phyloP scores from a whole-genome alignment of 2,329 filamentous ascomycete genomes.

The Ascochyta clinopodiicola region DNA sequence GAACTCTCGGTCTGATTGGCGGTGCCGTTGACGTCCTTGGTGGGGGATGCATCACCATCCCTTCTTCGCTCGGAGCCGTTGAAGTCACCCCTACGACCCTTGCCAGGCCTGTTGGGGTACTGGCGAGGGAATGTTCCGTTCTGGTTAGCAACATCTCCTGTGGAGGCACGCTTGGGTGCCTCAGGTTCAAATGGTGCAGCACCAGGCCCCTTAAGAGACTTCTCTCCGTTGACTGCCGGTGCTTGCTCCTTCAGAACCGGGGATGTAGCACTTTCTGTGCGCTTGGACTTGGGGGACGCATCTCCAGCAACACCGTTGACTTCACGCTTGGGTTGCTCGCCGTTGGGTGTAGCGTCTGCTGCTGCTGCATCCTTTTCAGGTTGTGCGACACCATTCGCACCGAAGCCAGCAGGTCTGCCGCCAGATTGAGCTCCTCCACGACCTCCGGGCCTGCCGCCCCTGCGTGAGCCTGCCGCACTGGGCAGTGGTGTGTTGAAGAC shows the following conservation, averaged over 20 bases:
- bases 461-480: conserved; percentile 45
- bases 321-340: conserved; percentile 44
- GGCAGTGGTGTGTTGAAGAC: conserved; percentile 85
- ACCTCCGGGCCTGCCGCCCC: conserved; percentile 57
- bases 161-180: conserved; percentile 27
- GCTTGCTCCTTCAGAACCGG: conserved; percentile 37
- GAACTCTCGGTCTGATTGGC: conserved; percentile 44
- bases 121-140: conserved; percentile 39
- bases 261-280: conserved; percentile 43
- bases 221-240: conserved; percentile 32
- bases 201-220: conserved; percentile 26
- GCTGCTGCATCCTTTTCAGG: conserved; percentile 46
- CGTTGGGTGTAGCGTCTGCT: conserved; percentile 29
- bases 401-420: conserved; percentile 53
- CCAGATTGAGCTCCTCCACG: conserved; percentile 64
- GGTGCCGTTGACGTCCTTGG: conserved; percentile 42
- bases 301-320: conserved; percentile 37
- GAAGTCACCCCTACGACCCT: conserved; percentile 42
- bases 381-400: conserved; percentile 46
- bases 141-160: conserved; percentile 30
- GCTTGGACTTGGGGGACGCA: conserved; percentile 44
- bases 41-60: conserved; percentile 41
- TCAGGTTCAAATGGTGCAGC: conserved; percentile 33
- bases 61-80: conserved; percentile 39
- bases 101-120: conserved; percentile 37